Evolutionary conservation across 257 asterid genomes (phyloP), one percentile per base, ranked within the genome.

Genomic region (Dorcoceras hygrometricum): DNA sequence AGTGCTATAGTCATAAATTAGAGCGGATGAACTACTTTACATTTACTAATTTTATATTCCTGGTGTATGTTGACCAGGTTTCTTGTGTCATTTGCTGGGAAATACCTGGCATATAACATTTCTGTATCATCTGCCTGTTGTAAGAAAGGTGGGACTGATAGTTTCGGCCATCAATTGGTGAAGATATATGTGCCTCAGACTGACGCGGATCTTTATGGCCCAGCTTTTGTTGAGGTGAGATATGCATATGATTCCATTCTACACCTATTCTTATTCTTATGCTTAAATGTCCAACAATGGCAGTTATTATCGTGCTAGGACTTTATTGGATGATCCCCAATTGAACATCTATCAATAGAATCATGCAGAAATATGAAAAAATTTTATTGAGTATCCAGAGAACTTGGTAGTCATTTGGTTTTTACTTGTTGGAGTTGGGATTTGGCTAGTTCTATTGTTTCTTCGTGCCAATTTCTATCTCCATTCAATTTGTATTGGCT

Each of bases 171-270:
- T 77, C 97, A 90, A 43, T 63, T 80, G 22, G 65, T 94, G 78
- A 90, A 85, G 76, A 82, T 94, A 71, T 63, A 71, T 48, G 85
- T 88, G 72, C 89, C 96, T 73, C 75, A 74, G 65, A 84, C 82
- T 26, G 90, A 91, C 55, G 67, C 62, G 22, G 70, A 80, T 67
- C 71, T 80, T 39, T 76, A 73, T 74, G 97, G 99, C 73, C 97
- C 99, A 1, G 95, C 94, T 53, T 94, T 94, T 80, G 71, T 88
- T 43, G 99, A 94, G 96, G 99, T 77, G 57, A 75, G 83, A 55
- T 51, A 32, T 65, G 8, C 20, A 39, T 43, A 12, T 43, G 53
- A 43, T 32, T 46, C 50, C 23, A 34, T 66, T 18, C 32, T 32
- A 20, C 50, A 31, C 27, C 16, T 18, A 6, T 46, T 11, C 25